Percentiles rank a stretch among this genome's conserved stretches.
phyloP scores from a whole-genome alignment of 2,329 filamentous ascomycete species.

The Colletotrichum tropicicola region DNA sequence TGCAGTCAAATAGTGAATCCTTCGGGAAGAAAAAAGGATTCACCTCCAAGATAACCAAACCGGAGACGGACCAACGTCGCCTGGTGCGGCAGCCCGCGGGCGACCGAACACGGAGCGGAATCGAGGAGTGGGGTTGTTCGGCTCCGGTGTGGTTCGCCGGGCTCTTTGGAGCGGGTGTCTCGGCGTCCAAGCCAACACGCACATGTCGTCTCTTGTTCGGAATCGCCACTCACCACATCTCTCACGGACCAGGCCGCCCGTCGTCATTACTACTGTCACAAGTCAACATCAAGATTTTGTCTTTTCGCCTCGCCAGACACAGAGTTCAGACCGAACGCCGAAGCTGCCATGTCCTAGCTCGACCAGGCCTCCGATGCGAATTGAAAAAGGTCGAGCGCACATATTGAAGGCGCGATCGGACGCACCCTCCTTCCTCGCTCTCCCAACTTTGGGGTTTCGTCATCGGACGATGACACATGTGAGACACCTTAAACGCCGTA shows the following conservation, averaged over 20 bases:
- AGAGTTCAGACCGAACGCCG: conserved; percentile 25
- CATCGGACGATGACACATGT: conserved; percentile 21
- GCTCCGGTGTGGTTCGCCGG: not conserved
- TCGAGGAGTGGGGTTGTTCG: not conserved
- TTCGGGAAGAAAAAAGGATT: not conserved
- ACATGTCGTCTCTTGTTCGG: conserved; percentile 25
- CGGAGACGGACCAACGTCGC: not conserved
- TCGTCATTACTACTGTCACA: conserved; percentile 13
- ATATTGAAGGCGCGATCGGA: conserved; percentile 13
- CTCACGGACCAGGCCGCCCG: conserved; percentile 13
- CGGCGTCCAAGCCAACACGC: not conserved
- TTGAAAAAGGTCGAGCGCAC: not conserved
- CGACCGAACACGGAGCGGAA: not conserved
- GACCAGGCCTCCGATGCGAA: conserved; percentile 23
- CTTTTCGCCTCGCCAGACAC: conserved; percentile 11
- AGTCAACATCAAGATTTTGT: not conserved
- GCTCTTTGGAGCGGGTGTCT: not conserved
- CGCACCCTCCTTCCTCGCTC: not conserved
- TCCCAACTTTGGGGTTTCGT: conserved; percentile 9
- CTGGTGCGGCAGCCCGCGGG: not conserved
- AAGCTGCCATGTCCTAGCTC: conserved; percentile 11
- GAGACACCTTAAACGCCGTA: conserved; percentile 6
- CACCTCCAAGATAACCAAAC: not conserved
- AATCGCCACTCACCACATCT: not conserved
- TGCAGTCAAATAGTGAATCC: not conserved